phyloP scores from a whole-genome alignment of 2,329 filamentous ascomycete species.

The Fusarium nanum region DNA sequence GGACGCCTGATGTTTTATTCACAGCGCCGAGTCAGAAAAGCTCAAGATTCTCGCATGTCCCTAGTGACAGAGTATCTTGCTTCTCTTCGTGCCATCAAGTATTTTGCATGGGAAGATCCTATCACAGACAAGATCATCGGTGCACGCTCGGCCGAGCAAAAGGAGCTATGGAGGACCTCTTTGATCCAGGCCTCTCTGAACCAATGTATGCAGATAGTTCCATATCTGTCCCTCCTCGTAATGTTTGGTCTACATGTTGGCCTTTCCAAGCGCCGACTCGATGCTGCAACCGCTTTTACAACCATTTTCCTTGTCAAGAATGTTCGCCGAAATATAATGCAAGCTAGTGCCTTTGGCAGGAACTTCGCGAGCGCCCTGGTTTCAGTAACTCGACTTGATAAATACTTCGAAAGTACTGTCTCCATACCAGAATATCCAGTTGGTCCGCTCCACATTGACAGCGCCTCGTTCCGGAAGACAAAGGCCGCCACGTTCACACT shows the following conservation, averaged over 20 bases:
- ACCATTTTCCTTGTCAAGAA: slow-evolving; percentile 65
- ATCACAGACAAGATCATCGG: slow-evolving; percentile 63
- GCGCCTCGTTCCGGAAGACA: slow-evolving; percentile 62
- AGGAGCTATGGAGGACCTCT: slow-evolving; percentile 64
- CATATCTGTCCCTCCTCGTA: slow-evolving; percentile 62
- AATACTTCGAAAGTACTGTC: slow-evolving; percentile 64
- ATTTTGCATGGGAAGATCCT: slow-evolving; percentile 69
- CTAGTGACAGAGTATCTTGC: slow-evolving; percentile 68
- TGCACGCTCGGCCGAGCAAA: slow-evolving; percentile 63
- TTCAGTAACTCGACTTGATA: slow-evolving; percentile 64
- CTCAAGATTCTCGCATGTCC: slow-evolving; percentile 68
- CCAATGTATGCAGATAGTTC: slow-evolving; percentile 64
- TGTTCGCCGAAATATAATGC: slow-evolving; percentile 64
- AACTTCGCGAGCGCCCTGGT: slow-evolving; percentile 52
- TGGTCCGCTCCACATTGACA: slow-evolving; percentile 60
- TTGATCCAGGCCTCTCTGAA: slow-evolving; percentile 60
- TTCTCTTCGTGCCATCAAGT: slow-evolving; percentile 69
- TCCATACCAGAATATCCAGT: slow-evolving; percentile 61
- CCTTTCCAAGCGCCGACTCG: slow-evolving; percentile 60
- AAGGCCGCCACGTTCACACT: slow-evolving; percentile 63
- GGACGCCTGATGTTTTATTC: slow-evolving; percentile 62
- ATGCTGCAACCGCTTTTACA: slow-evolving; percentile 69
- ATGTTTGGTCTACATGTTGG: slow-evolving; percentile 66
- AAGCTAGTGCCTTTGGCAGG: slow-evolving; percentile 58
- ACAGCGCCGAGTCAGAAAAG: slow-evolving; percentile 64